These are phyloP conservation scores for Dactylella cylindrospora DNA, from an alignment of 2,329 filamentous ascomycete genomes.

Conservation along the genomic window DNA sequence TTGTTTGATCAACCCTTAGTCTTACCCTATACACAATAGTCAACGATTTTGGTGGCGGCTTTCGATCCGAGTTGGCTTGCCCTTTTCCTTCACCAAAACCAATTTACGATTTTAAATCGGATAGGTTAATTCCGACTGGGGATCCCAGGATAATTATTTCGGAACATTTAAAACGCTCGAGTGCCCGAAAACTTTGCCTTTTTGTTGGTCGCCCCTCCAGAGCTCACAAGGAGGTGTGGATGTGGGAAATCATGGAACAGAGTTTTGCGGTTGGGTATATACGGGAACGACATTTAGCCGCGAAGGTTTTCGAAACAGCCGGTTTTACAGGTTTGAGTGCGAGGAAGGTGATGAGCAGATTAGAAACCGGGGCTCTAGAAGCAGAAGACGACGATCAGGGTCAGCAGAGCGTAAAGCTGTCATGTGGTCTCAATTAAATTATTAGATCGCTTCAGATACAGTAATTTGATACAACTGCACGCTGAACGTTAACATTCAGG, in stretches of 20 bases:
- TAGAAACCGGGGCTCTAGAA: too few species aligned
- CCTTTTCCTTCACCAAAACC: too few species aligned
- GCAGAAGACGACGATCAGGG: too few species aligned
- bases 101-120: constrained; percentile 16
- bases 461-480: too few species aligned
- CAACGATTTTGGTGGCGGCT: constrained; percentile 14
- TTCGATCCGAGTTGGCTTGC: constrained; percentile 27
- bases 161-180: neutral
- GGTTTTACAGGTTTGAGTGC: too few species aligned
- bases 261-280: constrained; percentile 12
- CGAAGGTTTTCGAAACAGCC: constrained; percentile 22
- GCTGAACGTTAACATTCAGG: too few species aligned
- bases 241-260: constrained; percentile 21
- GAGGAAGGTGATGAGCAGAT: too few species aligned
- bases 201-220: constrained; percentile 1
- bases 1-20: constrained; percentile 24
- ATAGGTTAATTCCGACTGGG: constrained; percentile 10
- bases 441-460: too few species aligned
- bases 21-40: constrained; percentile 20
- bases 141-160: neutral
- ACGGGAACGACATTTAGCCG: constrained; percentile 21
- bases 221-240: constrained; percentile 10
- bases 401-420: too few species aligned
- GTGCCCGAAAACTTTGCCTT: too few species aligned
- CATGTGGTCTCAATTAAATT: too few species aligned